These are phyloP conservation scores for Populus davidiana DNA, from an alignment of 345 rosid species.

Conservation along the genomic window DNA sequence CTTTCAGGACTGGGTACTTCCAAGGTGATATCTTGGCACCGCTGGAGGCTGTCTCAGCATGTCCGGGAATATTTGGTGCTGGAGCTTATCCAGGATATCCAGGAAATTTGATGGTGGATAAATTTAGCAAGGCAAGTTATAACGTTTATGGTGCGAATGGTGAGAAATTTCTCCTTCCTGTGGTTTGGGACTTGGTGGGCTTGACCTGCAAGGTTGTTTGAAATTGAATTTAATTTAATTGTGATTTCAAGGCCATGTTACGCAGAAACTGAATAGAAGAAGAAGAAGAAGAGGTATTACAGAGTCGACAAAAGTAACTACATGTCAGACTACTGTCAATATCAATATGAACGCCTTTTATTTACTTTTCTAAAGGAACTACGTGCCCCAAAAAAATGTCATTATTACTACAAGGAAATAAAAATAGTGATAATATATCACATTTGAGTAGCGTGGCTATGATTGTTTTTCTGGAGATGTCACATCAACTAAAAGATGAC, in stretches of 20 bases:
- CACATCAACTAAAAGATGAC: neutral
- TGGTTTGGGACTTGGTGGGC: conserved; percentile 17
- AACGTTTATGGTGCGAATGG: conserved; percentile 17
- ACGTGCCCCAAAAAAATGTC: neutral
- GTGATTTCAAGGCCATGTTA: neutral
- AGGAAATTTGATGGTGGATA: conserved; percentile 16
- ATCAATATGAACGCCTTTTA: neutral
- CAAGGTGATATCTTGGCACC: conserved; percentile 26
- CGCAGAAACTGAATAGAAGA: neutral
- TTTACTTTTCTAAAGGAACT: neutral
- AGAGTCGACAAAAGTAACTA: neutral
- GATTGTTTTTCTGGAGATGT: neutral
- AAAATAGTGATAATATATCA: neutral
- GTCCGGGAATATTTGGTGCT: conserved; percentile 29
- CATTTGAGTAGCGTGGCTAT: neutral
- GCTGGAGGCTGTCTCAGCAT: conserved; percentile 25
- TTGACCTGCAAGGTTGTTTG: conserved; percentile 6
- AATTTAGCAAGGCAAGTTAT: conserved; percentile 23
- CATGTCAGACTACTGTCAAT: neutral
- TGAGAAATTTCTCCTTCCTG: conserved; percentile 25
- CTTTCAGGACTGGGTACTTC: conserved; percentile 21
- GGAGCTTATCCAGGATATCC: conserved; percentile 34
- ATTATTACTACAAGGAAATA: neutral
- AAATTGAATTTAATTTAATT: neutral
- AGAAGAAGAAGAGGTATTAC: neutral